phyloP scores from a whole-genome alignment of 2,329 filamentous ascomycete species.

The Pyricularia sp. region DNA sequence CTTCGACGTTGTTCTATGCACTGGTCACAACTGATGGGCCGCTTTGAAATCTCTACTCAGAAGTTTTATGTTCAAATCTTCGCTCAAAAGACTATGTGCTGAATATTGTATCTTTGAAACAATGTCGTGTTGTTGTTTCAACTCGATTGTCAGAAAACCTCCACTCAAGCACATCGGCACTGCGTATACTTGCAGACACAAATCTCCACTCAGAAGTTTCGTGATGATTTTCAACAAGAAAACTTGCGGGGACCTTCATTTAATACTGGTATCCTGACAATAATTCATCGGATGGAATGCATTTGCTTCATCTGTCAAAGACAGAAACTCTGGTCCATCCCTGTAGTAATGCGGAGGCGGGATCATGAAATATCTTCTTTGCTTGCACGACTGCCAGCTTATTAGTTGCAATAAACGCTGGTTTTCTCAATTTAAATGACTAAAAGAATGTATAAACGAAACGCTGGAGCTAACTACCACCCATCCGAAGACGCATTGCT shows the following conservation, averaged over 20 bases:
- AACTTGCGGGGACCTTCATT: neutral
- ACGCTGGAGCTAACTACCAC: neutral
- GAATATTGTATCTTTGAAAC: neutral
- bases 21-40: no score
- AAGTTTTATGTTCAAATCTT: neutral
- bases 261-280: neutral
- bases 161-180: neutral
- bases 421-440: neutral
- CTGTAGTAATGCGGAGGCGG: neutral
- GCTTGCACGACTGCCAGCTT: neutral
- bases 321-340: neutral
- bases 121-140: neutral
- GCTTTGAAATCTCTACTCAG: neutral
- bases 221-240: neutral
- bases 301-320: neutral
- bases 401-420: neutral
- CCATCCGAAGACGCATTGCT: neutral
- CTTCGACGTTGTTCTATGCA: neutral
- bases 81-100: neutral
- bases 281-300: neutral
- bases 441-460: neutral
- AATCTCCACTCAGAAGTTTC: neutral
- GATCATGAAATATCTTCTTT: neutral
- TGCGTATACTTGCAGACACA: neutral
- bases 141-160: neutral